Base-by-base conservation (phyloP, 352 stramenopile species). In the Phytophthora citricola region DNA sequence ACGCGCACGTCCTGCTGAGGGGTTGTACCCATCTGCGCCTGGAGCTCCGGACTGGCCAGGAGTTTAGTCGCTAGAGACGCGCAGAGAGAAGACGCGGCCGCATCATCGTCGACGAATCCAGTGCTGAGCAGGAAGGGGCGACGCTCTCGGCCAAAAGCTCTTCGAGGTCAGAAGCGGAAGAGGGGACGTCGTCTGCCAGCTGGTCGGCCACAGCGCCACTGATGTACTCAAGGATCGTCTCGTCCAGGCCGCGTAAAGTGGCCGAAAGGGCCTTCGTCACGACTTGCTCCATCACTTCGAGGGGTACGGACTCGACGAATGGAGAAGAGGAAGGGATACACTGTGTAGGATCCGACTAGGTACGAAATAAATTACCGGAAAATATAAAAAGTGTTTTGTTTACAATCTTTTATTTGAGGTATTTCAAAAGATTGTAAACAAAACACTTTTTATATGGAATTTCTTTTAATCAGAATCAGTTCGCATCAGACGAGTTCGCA, bases 161-260 rank as follows among this genome's bases (percentile, higher is more conserved):
- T 24, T 73, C 64, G 20, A 92, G 73, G 41, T 78, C 66, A 5
- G 77, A 64, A 7, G 60, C 68, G 41, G 76, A 69, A 8, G 49
- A 50, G 2, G 78, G 80, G 0, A 69, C 46, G 34, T 85, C 68
- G 31, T 89, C 80, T 15, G 51, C 47, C 31, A 88, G 55, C 34
- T 85, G 73, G 54, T 76, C 70, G 2, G 61, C 55, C 29, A 94
- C 79, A 2, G 90, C 78, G 41, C 82, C 83, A 50, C 63, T 71
- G 12, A 94, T 56, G 63, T 92, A 94, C 70, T 90, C 81, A 43
- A 91, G 72, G 61, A 94, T 76, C 11, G 79, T 72, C 49, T 87
- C 83, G 50, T 94, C 87, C 44, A 94, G 69, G 15, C 63, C 72
- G 15, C 56, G 58, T 38, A 94, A 63, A 45, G 84, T 83, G 56